phyloP scores from a whole-genome alignment of 225 moss, liverwort and hornwort species.

The Pseudoscleropodium purum region DNA sequence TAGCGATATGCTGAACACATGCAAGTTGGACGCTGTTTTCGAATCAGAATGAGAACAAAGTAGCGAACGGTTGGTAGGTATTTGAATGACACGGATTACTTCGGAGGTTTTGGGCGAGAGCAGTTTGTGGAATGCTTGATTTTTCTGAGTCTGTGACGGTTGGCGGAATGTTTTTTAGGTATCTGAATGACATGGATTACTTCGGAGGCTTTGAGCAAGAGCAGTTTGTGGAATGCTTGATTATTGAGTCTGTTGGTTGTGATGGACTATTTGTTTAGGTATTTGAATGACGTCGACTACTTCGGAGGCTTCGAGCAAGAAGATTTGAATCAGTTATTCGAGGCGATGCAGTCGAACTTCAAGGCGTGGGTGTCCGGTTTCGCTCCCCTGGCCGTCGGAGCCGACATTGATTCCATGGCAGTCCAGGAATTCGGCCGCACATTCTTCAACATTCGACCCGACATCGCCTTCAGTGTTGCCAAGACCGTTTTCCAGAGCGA shows the following conservation, averaged over 20 bases:
- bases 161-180: not conserved
- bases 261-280: constrained; percentile 14
- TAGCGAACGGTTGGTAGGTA: not conserved
- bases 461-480: constrained; percentile 85
- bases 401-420: constrained; percentile 74
- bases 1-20: not conserved
- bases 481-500: constrained; percentile 86
- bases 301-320: constrained; percentile 92
- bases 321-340: constrained; percentile 76
- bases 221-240: not conserved
- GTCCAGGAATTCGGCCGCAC: constrained; percentile 90
- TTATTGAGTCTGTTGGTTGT: not conserved
- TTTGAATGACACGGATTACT: not conserved
- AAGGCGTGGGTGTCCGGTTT: constrained; percentile 93
- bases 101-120: not conserved
- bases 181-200: not conserved
- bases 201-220: not conserved
- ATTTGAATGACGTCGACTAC: constrained; percentile 63
- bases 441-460: constrained; percentile 80
- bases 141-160: not conserved
- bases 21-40: not conserved
- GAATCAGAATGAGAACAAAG: not conserved
- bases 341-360: constrained; percentile 87
- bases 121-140: not conserved
- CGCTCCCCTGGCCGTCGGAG: constrained; percentile 78